Conservation (phyloP, 108 stramenopile species). For the Bacterosira constricta region DNA sequence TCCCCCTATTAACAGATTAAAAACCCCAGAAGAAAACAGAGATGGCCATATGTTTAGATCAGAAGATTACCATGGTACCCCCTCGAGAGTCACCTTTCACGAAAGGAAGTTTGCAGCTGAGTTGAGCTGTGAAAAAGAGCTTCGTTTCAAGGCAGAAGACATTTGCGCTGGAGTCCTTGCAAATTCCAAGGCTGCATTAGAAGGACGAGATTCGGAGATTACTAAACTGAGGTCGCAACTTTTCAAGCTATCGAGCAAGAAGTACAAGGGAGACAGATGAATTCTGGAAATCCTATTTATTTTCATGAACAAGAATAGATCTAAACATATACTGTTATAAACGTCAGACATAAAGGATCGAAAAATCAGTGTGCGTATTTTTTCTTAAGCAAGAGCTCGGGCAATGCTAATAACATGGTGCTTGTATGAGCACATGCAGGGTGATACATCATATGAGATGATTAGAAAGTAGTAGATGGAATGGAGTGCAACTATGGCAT, state of each 20-base stretch:
- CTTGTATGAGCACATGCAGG: too few species aligned
- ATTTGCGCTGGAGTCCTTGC: conserved; percentile 52
- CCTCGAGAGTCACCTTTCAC: not conserved
- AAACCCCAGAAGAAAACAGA: not conserved
- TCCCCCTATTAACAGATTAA: not conserved
- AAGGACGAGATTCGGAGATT: conserved; percentile 46
- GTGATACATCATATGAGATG: too few species aligned
- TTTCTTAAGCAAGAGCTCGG: too few species aligned
- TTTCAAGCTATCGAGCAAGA: conserved; percentile 22
- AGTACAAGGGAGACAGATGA: not conserved
- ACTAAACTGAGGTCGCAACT: conserved; percentile 30
- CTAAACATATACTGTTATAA: too few species aligned
- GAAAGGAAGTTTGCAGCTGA: conserved; percentile 19
- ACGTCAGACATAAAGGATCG: too few species aligned
- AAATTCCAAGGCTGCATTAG: conserved; percentile 29
- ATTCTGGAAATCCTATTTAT: too few species aligned
- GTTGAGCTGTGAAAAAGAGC: conserved; percentile 39
- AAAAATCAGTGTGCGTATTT: too few species aligned
- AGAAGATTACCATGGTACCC: not conserved
- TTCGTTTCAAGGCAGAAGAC: conserved; percentile 50
- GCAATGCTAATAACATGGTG: too few species aligned
- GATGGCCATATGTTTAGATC: not conserved
- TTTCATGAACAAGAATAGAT: too few species aligned
- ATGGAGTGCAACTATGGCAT: too few species aligned
- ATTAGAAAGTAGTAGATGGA: too few species aligned